Evolutionary conservation across 768 basidiomycete genomes (phyloP).

Genomic region (Calocybe gangraenosa): DNA sequence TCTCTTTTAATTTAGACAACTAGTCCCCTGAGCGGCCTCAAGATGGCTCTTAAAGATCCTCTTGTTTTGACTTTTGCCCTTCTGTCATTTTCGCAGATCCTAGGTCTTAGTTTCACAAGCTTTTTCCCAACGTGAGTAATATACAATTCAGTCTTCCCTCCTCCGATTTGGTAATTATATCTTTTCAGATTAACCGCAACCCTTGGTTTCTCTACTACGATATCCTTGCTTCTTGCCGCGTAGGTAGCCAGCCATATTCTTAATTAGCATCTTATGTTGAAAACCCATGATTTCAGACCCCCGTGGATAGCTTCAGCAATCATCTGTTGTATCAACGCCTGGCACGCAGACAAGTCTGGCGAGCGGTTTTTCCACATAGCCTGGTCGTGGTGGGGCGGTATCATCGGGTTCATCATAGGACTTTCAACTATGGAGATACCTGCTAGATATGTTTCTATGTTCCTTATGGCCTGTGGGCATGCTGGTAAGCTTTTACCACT

Average conservation of each 20-base stretch:
- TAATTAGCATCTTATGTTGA: background rate
- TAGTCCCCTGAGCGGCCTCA: constrained; percentile 49
- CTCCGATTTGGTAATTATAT: background rate
- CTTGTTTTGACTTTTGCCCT: constrained; percentile 51
- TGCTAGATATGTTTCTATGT: constrained; percentile 57
- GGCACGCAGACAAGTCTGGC: constrained; percentile 57
- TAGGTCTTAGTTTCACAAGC: constrained; percentile 56
- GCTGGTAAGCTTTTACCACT: constrained; percentile 21
- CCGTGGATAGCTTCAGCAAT: constrained; percentile 57
- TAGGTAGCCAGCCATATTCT: constrained; percentile 22
- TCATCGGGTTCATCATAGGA: constrained; percentile 58
- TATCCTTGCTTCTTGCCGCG: constrained; percentile 57
- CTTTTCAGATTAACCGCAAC: constrained; percentile 46
- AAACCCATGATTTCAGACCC: constrained; percentile 35
- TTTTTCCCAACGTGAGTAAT: constrained; percentile 49
- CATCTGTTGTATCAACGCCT: constrained; percentile 46
- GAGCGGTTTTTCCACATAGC: constrained; percentile 63
- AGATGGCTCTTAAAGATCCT: constrained; percentile 51
- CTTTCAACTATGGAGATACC: constrained; percentile 47
- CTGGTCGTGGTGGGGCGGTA: constrained; percentile 55
- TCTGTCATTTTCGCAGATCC: constrained; percentile 43
- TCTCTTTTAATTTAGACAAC: background rate
- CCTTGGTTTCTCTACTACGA: constrained; percentile 55
- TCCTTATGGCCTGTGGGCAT: constrained; percentile 60
- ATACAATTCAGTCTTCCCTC: background rate